phyloP scores from a whole-genome alignment of 768 basidiomycete species.

The Fomitopsis serialis region DNA sequence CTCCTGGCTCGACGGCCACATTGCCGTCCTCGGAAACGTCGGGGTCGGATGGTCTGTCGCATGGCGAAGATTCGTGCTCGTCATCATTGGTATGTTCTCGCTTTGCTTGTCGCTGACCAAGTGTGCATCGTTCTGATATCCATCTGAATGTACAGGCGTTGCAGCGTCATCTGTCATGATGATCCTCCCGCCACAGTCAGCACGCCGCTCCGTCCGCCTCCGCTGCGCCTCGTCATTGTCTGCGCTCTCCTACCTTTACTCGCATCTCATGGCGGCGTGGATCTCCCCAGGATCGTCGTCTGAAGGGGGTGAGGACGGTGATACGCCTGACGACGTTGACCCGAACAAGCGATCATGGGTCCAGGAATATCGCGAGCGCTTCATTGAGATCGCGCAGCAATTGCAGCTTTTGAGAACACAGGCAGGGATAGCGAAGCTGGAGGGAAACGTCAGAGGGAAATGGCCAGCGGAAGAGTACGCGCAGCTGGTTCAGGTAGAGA shows the following conservation, averaged over 20 bases:
- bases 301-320: constrained; percentile 11
- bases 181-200: constrained; percentile 47
- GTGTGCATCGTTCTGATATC: neutral
- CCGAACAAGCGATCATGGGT: constrained; percentile 18
- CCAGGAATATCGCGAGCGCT: constrained; percentile 21
- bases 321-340: constrained; percentile 9
- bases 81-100: constrained; percentile 38
- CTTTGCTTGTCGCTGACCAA: neutral
- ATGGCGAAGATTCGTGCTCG: constrained; percentile 46
- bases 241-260: constrained; percentile 37
- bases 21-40: constrained; percentile 36
- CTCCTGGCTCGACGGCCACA: constrained; percentile 51
- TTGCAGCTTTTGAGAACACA: constrained; percentile 27
- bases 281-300: constrained; percentile 15
- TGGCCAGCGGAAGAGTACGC: constrained; percentile 48
- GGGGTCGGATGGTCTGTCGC: constrained; percentile 50
- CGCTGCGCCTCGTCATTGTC: constrained; percentile 37
- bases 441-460: constrained; percentile 43
- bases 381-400: constrained; percentile 28
- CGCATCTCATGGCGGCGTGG: constrained; percentile 37
- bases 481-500: constrained; percentile 33
- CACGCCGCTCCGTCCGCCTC: constrained; percentile 41
- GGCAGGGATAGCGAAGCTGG: constrained; percentile 38
- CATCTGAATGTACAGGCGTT: constrained; percentile 28
- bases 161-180: constrained; percentile 49